phyloP scores from a whole-genome alignment of 139 green algal genomes.

The Coelastrella sp. region DNA sequence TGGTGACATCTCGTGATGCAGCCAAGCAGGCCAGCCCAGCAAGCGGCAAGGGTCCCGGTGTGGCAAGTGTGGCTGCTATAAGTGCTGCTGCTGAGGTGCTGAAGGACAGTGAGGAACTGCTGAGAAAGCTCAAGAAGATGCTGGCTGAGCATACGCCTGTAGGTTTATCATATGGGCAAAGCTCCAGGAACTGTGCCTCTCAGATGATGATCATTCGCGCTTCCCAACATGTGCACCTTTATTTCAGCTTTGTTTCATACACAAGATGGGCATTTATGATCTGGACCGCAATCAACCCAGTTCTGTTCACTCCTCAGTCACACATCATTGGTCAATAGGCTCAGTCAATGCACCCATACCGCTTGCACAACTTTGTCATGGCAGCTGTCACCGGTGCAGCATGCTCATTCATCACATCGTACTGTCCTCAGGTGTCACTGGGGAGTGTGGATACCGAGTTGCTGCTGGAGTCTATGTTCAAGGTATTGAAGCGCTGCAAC shows the following conservation, averaged over 20 bases:
- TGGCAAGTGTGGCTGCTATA: neutral
- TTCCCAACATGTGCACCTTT: no score
- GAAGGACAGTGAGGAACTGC: neutral
- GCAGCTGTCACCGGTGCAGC: no score
- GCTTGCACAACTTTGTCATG: neutral
- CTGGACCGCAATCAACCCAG: no score
- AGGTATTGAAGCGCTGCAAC: neutral
- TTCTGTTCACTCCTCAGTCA: neutral
- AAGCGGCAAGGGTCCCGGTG: neutral
- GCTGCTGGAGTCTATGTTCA: slow-evolving; percentile 14
- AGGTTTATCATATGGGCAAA: neutral
- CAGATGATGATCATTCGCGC: no score
- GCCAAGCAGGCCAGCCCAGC: neutral
- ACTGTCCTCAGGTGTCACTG: neutral
- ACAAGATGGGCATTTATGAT: no score
- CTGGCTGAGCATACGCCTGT: neutral
- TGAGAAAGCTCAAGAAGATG: neutral
- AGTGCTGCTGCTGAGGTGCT: slow-evolving; percentile 16
- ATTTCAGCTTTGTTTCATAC: no score
- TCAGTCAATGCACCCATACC: neutral
- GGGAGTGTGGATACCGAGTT: neutral
- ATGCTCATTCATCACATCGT: neutral
- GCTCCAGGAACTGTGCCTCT: neutral
- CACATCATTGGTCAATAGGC: neutral
- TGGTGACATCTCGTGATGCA: neutral